Conservation (phyloP, 306 rosid genomes). For the Vigna nakashimae region DNA sequence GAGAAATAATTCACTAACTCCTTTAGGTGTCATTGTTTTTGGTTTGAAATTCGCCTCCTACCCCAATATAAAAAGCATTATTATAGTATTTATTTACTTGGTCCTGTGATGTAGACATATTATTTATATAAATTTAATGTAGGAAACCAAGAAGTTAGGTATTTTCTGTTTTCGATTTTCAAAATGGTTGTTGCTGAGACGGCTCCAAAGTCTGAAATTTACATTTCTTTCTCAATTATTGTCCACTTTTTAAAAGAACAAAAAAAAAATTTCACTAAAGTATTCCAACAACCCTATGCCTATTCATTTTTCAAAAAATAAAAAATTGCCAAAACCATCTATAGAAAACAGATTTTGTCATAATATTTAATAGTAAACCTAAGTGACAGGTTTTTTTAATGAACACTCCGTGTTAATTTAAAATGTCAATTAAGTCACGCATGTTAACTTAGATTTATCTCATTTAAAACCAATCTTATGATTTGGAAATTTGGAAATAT, state of each 20-base stretch:
- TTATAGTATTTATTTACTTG: constrained; percentile 26
- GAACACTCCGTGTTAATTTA: too few species aligned
- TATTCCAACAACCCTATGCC: background rate
- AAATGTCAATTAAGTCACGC: background rate
- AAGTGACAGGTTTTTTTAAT: background rate
- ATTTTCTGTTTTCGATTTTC: constrained; percentile 48
- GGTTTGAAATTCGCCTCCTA: constrained; percentile 32
- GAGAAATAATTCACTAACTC: background rate
- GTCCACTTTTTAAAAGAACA: background rate
- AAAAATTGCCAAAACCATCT: background rate
- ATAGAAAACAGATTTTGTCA: background rate
- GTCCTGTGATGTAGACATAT: constrained; percentile 21
- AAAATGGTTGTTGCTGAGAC: constrained; percentile 49
- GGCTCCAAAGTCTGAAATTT: constrained; percentile 11
- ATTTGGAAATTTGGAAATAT: too few species aligned
- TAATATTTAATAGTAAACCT: background rate
- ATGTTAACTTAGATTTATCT: background rate
- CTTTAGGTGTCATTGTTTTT: constrained; percentile 30
- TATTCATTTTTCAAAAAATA: background rate
- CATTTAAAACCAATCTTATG: too few species aligned
- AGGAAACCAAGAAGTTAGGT: constrained; percentile 42
- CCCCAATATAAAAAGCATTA: background rate
- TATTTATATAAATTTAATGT: constrained; percentile 17
- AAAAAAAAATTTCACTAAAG: background rate
- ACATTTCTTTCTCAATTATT: constrained; percentile 6